Conservation (phyloP, 2,329 filamentous ascomycete species). For the Aspergillus brasiliensis region DNA sequence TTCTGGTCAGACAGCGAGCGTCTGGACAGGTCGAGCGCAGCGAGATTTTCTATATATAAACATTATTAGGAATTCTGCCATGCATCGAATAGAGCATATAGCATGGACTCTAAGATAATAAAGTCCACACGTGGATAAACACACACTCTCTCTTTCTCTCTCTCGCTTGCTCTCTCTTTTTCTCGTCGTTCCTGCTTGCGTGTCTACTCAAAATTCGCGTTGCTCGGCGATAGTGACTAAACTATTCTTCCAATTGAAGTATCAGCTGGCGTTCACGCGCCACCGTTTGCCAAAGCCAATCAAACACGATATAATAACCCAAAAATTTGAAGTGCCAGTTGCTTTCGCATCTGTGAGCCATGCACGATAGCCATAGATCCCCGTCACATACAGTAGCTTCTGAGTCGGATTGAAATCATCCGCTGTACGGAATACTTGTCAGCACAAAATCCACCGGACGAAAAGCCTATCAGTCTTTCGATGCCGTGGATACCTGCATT, state of each 20-base stretch:
- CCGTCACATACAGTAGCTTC: not conserved
- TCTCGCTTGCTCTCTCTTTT: too few relatives aligned
- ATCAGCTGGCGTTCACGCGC: not conserved
- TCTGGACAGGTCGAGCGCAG: not conserved
- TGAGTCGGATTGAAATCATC: not conserved
- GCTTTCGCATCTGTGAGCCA: not conserved
- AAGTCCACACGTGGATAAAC: not conserved
- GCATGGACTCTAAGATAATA: not conserved
- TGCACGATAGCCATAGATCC: not conserved
- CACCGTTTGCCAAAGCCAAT: not conserved
- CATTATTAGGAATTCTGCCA: slow-evolving; percentile 1
- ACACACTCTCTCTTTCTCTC: too few relatives aligned
- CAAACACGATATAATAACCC: not conserved
- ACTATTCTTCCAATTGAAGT: not conserved
- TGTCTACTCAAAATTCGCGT: not conserved
- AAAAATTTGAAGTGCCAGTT: not conserved
- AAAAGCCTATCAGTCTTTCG: not conserved
- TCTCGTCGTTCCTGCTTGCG: not conserved
- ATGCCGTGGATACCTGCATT: slow-evolving; percentile 6
- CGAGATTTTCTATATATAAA: not conserved
- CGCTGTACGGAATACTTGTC: not conserved
- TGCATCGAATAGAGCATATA: not conserved
- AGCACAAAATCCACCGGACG: not conserved
- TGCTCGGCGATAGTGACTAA: not conserved
- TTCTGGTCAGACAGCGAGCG: not conserved